Base-by-base conservation (phyloP, 768 basidiomycete genomes). In the Xerocomellus amylosporus region DNA sequence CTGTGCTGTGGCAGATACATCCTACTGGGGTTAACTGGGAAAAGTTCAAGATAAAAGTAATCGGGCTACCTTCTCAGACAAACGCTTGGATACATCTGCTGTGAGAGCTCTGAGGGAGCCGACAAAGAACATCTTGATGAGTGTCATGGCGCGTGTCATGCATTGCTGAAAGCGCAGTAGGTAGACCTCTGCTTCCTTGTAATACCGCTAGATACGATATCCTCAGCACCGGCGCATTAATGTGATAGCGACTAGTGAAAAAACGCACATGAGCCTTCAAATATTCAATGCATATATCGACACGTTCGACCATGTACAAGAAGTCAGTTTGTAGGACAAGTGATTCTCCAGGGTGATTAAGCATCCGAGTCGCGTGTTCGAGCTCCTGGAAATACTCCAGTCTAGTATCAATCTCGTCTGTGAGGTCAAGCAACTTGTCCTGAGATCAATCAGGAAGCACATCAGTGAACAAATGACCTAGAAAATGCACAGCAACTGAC, bases 131-230 rank as follows among this genome's bases (percentile, higher is more conserved):
- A 98, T 95, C 72, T 91, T 96, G 75, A 98, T 92, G 41, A 99
- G 80, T 0, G 95, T 98, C 96, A 98, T 98, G 10, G 93, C 90
- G 26, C 97, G 85, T 0, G 93, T 97, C 83, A 98, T 88, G 69
- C 97, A 99, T 71, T 99, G 97, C 65, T 97, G 96, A 72, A 95
- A 98, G 22, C 97, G 86, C 30, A 99, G 79, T n/a, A 97, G 76
- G 69, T 97, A 98, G 19, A 99, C 77, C 63, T 98, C 93, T 8
- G 93, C 86, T 74, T 98, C 97, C 59, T 82, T 82, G 74, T 87
- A 99, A 68, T 94, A 86, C 58, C 92, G 83, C 94, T 98, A 63
- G 17, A 48, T 26, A 47, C 13, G 24, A 5, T 20, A 9, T 15
- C 19, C 8, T 68, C 41, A 58, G 53, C 49, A 49, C 19, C 2